Percentiles rank a stretch among this genome's conserved stretches.
These are phyloP conservation scores for Lablab purpureus DNA, from an alignment of 306 rosid species.

Conservation along the genomic window DNA sequence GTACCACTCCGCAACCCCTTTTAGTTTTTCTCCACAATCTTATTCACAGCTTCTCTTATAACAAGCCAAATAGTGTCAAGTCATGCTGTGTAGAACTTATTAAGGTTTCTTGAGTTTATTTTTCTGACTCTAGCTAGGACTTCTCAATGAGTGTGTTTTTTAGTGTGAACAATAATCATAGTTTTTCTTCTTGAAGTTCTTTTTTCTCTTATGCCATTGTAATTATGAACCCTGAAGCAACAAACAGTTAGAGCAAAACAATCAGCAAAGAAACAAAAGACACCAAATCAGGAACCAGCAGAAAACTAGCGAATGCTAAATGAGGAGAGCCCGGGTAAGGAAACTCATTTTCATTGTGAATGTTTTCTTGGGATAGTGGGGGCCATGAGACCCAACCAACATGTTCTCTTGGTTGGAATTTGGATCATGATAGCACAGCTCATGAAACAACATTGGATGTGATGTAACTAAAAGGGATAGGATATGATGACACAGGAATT, in stretches of 20 bases:
- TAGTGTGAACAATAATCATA: background rate
- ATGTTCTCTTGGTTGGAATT: slow-evolving; percentile 40
- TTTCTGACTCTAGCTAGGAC: background rate
- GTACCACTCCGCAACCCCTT: background rate
- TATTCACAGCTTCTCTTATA: background rate
- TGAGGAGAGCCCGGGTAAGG: slow-evolving; percentile 7
- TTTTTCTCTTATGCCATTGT: background rate
- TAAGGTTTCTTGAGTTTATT: background rate
- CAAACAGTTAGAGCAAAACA: slow-evolving; percentile 23
- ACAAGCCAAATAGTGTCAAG: background rate
- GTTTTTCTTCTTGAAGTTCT: background rate
- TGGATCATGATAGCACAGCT: slow-evolving; percentile 27
- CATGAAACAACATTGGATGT: slow-evolving; percentile 24
- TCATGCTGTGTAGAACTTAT: background rate
- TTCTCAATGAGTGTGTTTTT: background rate
- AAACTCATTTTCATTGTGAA: slow-evolving; percentile 30
- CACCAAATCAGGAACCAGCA: slow-evolving; percentile 24
- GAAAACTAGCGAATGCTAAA: slow-evolving; percentile 7
- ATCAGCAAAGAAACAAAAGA: slow-evolving; percentile 36
- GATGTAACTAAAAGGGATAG: slow-evolving; percentile 4
- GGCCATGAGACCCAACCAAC: slow-evolving; percentile 37
- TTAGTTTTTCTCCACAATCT: background rate
- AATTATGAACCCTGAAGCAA: slow-evolving; percentile 26
- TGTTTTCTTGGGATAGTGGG: slow-evolving; percentile 41
- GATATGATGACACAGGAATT: slow-evolving; percentile 18